Conservation (phyloP, 768 basidiomycete genomes). For the Arthromyces matolae region DNA sequence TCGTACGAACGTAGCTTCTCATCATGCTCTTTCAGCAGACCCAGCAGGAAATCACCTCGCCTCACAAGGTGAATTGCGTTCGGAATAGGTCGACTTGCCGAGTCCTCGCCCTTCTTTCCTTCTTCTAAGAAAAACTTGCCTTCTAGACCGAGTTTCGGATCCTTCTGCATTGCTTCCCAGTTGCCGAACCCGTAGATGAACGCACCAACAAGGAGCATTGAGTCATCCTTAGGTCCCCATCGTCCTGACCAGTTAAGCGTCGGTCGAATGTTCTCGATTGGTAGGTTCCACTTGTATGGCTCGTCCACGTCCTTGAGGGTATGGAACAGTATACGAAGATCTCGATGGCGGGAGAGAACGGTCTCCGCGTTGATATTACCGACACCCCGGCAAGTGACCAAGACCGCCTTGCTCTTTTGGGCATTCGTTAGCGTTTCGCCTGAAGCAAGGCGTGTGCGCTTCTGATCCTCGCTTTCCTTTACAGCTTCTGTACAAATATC, state of each 20-base stretch:
- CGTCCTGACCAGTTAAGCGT: conserved; percentile 96
- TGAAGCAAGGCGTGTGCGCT: conserved; percentile 67
- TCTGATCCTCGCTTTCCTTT: conserved; percentile 77
- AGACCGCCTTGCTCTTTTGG: conserved; percentile 95
- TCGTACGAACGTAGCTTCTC: conserved; percentile 90
- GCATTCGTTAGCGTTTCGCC: conserved; percentile 90
- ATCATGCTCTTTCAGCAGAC: conserved; percentile 80
- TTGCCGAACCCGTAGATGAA: conserved; percentile 92
- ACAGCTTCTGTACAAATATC: conserved; percentile 81
- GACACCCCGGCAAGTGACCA: conserved; percentile 87
- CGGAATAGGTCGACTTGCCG: conserved; percentile 83
- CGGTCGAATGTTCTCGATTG: conserved; percentile 89
- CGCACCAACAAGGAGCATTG: conserved; percentile 92
- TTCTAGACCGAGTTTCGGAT: conserved; percentile 73
- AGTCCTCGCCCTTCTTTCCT: conserved; percentile 89
- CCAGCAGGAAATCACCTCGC: conserved; percentile 89
- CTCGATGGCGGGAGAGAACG: conserved; percentile 82
- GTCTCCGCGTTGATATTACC: conserved; percentile 98
- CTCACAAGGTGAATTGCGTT: conserved; percentile 98
- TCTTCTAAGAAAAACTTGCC: conserved; percentile 99
- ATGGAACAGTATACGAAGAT: conserved; percentile 83
- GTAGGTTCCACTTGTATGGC: conserved; percentile 79
- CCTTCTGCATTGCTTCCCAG: conserved; percentile 95
- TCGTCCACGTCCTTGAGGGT: conserved; percentile 73
- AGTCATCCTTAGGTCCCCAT: conserved; percentile 90